phyloP scores from a whole-genome alignment of 2,329 filamentous ascomycete species.

The Pseudocercospora musae region DNA sequence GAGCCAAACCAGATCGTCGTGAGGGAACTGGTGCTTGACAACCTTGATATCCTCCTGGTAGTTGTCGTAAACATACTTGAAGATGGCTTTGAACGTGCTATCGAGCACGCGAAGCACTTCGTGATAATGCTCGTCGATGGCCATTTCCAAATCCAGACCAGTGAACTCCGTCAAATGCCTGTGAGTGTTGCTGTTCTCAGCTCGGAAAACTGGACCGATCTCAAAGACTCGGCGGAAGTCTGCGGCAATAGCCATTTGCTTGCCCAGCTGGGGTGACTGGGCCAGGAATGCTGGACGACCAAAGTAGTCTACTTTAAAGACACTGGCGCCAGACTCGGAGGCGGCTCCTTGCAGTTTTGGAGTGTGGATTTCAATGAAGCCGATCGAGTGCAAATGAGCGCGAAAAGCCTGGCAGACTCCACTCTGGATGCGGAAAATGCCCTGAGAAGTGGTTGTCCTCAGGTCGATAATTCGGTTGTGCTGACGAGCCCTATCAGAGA shows the following conservation, averaged over 20 bases:
- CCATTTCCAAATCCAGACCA: slow-evolving; percentile 89
- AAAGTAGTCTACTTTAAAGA: slow-evolving; percentile 92
- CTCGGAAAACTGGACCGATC: slow-evolving; percentile 84
- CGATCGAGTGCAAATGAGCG: slow-evolving; percentile 65
- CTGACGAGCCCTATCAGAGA: slow-evolving; percentile 70
- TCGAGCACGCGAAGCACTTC: slow-evolving; percentile 80
- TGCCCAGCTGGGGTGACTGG: slow-evolving; percentile 86
- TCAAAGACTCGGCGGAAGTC: slow-evolving; percentile 90
- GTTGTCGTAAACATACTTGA: slow-evolving; percentile 66
- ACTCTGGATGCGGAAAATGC: slow-evolving; percentile 82
- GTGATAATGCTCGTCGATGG: slow-evolving; percentile 82
- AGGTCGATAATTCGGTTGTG: slow-evolving; percentile 79
- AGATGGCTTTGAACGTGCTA: slow-evolving; percentile 74
- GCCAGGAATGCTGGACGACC: slow-evolving; percentile 81
- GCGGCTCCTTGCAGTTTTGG: slow-evolving; percentile 87
- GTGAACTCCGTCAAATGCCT: slow-evolving; percentile 93
- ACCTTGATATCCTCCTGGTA: slow-evolving; percentile 71
- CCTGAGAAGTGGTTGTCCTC: slow-evolving; percentile 79
- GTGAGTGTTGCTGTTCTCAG: slow-evolving; percentile 94
- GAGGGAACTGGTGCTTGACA: slow-evolving; percentile 80
- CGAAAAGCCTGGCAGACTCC: slow-evolving; percentile 79
- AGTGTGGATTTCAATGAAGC: slow-evolving; percentile 90
- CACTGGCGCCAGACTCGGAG: slow-evolving; percentile 85
- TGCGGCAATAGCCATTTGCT: slow-evolving; percentile 87
- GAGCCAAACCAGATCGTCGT: slow-evolving; percentile 80